Evolutionary conservation across 2,329 filamentous ascomycete genomes (phyloP).

Genomic region (Xylariaceae sp.): DNA sequence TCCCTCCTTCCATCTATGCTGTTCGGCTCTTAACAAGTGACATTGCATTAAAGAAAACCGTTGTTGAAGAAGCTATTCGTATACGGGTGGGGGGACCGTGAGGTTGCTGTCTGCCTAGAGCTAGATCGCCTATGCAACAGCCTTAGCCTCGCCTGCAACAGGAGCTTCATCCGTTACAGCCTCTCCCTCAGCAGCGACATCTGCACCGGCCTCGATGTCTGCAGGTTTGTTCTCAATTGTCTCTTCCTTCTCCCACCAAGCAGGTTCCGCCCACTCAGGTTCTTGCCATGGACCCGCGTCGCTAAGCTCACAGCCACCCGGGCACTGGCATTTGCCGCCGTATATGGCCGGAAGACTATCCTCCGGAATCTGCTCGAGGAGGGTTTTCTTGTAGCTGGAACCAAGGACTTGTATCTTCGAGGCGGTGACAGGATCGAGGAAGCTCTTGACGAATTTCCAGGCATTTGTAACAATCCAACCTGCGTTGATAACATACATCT

Average conservation of each 20-base stretch:
- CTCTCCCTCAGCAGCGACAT: conserved; percentile 29
- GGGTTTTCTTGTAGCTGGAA: conserved; percentile 73
- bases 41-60: too few species aligned
- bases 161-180: conserved; percentile 22
- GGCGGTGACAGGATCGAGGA: conserved; percentile 94
- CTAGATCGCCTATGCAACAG: conserved; percentile 14
- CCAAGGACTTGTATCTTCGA: conserved; percentile 93
- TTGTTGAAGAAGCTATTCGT: too few species aligned
- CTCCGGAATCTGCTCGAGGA: conserved; percentile 76
- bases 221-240: conserved; percentile 28
- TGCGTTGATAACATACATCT: conserved; percentile 96
- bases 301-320: conserved; percentile 78
- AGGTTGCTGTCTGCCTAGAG: too few species aligned
- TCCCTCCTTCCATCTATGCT: too few species aligned
- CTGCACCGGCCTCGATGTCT: conserved; percentile 29
- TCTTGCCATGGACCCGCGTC: conserved; percentile 90
- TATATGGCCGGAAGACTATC: conserved; percentile 88
- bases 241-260: conserved; percentile 57
- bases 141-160: conserved; percentile 9
- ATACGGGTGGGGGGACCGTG: too few species aligned
- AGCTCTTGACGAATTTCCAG: conserved; percentile 84
- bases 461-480: conserved; percentile 85
- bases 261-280: conserved; percentile 59
- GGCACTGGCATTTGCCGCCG: conserved; percentile 78
- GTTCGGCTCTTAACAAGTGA: too few species aligned